Conservation (phyloP, 495 filamentous ascomycete genomes). For the Sordaria brevicollis region DNA sequence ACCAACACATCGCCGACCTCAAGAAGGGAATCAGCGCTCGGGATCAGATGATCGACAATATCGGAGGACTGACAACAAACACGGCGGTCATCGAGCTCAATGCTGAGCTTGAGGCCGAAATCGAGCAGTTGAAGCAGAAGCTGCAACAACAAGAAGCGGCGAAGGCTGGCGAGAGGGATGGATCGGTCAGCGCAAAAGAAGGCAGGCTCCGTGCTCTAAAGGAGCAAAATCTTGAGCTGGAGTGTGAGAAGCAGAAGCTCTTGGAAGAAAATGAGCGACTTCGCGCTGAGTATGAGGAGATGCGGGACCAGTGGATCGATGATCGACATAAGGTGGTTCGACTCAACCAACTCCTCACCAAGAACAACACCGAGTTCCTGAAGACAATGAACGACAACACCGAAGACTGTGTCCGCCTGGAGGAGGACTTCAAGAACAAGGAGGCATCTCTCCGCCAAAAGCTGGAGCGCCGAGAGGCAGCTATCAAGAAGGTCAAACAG, state of each 20-base stretch:
- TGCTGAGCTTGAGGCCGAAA: constrained; percentile 25
- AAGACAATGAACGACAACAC: constrained; percentile 15
- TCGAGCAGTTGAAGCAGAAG: constrained; percentile 22
- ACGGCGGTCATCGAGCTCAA: constrained; percentile 22
- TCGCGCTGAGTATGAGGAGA: constrained; percentile 16
- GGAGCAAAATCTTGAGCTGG: constrained; percentile 25
- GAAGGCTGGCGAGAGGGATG: constrained; percentile 15
- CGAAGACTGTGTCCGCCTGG: constrained; percentile 22
- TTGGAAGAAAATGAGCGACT: constrained; percentile 20
- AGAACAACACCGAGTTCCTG: constrained; percentile 15
- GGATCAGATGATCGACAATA: constrained; percentile 24
- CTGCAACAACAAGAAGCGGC: constrained; percentile 12
- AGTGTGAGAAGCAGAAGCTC: constrained; percentile 22
- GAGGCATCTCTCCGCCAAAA: constrained; percentile 22
- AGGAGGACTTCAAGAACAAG: constrained; percentile 22
- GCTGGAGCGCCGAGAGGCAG: constrained; percentile 24
- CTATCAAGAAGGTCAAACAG: constrained; percentile 24
- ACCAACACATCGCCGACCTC: constrained; percentile 25
- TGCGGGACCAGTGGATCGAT: constrained; percentile 16
- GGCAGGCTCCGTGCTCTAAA: constrained; percentile 20
- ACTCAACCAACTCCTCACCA: constrained; percentile 19
- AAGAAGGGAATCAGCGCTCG: constrained; percentile 23
- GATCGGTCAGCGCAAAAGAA: constrained; percentile 15
- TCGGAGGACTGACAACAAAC: constrained; percentile 21
- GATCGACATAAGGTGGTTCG: constrained; percentile 19